Base-by-base conservation (phyloP, 2,329 filamentous ascomycete genomes). In the Aureobasidium sp. region DNA sequence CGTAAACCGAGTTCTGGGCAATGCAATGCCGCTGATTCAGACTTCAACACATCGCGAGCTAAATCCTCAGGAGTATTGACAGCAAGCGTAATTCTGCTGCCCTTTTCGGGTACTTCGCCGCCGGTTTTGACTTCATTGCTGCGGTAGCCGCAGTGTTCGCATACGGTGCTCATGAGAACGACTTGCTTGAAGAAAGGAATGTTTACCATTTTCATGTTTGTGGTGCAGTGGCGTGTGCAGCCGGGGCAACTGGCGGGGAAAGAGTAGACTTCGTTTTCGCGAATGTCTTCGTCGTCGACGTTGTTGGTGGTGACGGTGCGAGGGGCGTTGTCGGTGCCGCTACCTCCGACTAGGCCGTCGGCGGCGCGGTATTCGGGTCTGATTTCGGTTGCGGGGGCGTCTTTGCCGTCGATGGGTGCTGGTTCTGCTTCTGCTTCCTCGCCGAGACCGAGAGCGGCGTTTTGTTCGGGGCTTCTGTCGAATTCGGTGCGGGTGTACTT, bases 151-250 rank as follows among this genome's bases (percentile, higher is more conserved):
- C 94, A 99, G 74, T 88, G 82, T 32, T 93, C 87, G 76, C 94
- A 99, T 32, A 91, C 87, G 2, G 93, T 97, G 68, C 87, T 92
- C 90, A 96, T 97, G 69, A 99, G 82, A 44, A 97, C 87, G 3
- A 99, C 94, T 72, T 97, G 90, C 77, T 97, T 96, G 79, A 99
- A 99, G 77, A 96, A 89, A 0, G 94, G 94, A 65, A 99, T 97
- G 70, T 96, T 91, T 62, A 97, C 91, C 87, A 96, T 96, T 80
- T 97, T 96, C 91, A 97, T 97, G 75, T 96, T 92, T 10, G 95
- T 96, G 3, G 86, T 86, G 76, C 92, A 97, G 5, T 85, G 78
- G 75, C 89, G 89, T 70, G 87, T 86, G 79, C 94, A 99, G 64
- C 90, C 93, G 0, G 94, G 94, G 75, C 94, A 99, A 62, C 86